Evolutionary conservation across 805 yeast species (phyloP), one percentile per base, ranked within the genome.

Genomic region (Myxozyma monticola): DNA sequence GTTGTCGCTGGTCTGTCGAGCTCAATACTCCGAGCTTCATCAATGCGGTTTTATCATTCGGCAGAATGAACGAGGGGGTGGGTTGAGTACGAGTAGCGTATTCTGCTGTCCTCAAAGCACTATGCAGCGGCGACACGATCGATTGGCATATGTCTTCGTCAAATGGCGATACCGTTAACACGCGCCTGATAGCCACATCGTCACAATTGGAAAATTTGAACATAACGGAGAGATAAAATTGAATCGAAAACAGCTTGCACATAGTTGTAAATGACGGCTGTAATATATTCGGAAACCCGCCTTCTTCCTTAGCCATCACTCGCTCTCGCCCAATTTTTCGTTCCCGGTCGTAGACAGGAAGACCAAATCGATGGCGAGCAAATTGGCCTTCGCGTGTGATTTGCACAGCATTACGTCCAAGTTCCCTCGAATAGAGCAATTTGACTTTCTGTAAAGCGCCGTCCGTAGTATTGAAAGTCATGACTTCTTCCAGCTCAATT

Each of bases 201-300:
- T 66, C 66, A 26, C 71, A 68, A 31, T 69, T 68, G 25, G 64
- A 57, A 46, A 71, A 61, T 31, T 69, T 61, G 7, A 70, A 72
- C 49, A 65, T 64, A 41, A 71, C 42, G 3, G 63, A 55, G 9
- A 71, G 56, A 39, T 48, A 31, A 49, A 68, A 70, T 34, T 64
- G 63, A 4, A 71, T 59, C 22, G 61, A 59, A 60, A 65, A 72
- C 20, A 70, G 54, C 4, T 71, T 51, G 2, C 72, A 54, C 14
- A 60, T 35, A 21, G 71, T 70, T 0, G 75, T 65, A 54, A 71
- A 69, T 2, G 70, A 69, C 10, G 56, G 47, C 30, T 62, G 52
- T 24, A 68, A 65, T n/a, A 60, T 57, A 20, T 61, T 55, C 0
- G 75, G 74, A 4, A 67, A 62, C 10, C 66, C 72, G 12, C 64